Percentiles rank a stretch among this genome's conserved stretches.
These are phyloP conservation scores for Urostyla sp. DNA, from an alignment of 73 alveolate species.

Conservation along the genomic window DNA sequence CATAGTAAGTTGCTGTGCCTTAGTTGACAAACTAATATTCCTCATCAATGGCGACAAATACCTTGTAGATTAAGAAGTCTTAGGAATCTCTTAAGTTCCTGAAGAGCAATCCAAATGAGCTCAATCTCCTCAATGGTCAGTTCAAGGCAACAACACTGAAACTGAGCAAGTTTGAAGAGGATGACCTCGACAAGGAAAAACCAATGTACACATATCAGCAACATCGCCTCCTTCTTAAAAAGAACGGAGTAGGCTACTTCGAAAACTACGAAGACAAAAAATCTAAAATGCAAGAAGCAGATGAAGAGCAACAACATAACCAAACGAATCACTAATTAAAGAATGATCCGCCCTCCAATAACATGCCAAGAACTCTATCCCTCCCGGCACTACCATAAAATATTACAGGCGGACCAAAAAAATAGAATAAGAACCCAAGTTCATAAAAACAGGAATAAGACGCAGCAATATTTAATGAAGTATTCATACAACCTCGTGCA, in stretches of 20 bases:
- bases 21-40: neutral
- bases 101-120: neutral
- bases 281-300: neutral
- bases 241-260: conserved; percentile 33
- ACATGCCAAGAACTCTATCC: conserved; percentile 12
- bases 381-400: conserved; percentile 21
- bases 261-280: conserved; percentile 17
- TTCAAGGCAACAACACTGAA: conserved; percentile 33
- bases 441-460: conserved; percentile 14
- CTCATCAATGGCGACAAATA: neutral
- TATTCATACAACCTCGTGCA: conserved; percentile 33
- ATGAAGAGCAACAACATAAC: neutral
- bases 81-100: neutral
- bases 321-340: no score
- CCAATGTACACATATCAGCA: conserved; percentile 35
- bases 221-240: conserved; percentile 35
- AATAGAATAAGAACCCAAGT: no score
- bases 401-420: no score
- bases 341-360: neutral
- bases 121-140: conserved; percentile 17
- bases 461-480: conserved; percentile 20
- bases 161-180: conserved; percentile 37
- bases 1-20: no score
- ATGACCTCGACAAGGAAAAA: conserved; percentile 33
- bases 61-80: neutral